These are phyloP conservation scores for Blastocystis sp. DNA, from an alignment of 352 stramenopile species.

Conservation along the genomic window DNA sequence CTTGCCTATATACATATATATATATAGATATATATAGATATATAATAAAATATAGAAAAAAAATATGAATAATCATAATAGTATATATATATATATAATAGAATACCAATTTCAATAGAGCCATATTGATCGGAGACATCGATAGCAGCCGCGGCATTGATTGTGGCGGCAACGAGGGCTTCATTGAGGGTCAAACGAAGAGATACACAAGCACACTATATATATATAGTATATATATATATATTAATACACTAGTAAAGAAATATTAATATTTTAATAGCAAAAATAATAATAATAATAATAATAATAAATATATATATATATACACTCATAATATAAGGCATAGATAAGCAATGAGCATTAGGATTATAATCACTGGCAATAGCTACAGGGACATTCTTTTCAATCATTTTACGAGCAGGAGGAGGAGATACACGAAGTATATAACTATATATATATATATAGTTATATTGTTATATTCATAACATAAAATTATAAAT, in stretches of 20 bases:
- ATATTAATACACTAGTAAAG: too few species aligned
- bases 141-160: constrained; percentile 60
- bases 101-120: constrained; percentile 56
- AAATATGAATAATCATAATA: too few species aligned
- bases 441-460: constrained; percentile 42
- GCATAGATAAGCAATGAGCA: constrained; percentile 60
- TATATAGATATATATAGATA: too few species aligned
- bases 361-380: constrained; percentile 63
- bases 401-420: constrained; percentile 53
- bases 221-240: too few species aligned
- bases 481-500: too few species aligned
- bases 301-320: too few species aligned
- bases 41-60: too few species aligned
- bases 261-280: too few species aligned
- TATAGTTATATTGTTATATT: too few species aligned
- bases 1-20: too few species aligned
- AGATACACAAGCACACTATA: constrained; percentile 57
- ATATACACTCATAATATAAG: constrained; percentile 51
- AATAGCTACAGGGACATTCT: constrained; percentile 52
- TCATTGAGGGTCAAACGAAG: constrained; percentile 63
- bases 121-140: constrained; percentile 53
- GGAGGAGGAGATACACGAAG: constrained; percentile 55
- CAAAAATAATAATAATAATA: too few species aligned
- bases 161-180: constrained; percentile 55
- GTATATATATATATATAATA: too few species aligned